Evolutionary conservation across 164 flowering plant genomes (phyloP), one percentile per base, ranked within the genome.

Genomic region (Magnolia kwangsiensis): DNA sequence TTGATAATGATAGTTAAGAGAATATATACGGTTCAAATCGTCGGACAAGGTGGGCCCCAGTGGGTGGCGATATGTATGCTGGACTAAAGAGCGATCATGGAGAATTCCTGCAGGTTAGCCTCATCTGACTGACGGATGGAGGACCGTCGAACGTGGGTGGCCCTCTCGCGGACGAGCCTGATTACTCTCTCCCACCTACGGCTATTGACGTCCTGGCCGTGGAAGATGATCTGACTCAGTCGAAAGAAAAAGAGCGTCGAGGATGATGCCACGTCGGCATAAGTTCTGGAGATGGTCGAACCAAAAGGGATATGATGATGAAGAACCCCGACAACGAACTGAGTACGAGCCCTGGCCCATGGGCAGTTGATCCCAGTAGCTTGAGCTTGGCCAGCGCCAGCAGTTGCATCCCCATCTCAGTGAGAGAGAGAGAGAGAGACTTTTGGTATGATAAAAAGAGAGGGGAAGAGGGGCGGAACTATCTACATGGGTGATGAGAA

Each of bases 181-280:
- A 75, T 14, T 6, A 72, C 75, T 71, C 81, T 79, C 61, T 31
- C 78, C 81, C 78, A 79, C 67, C 78, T 75, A n/a, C n/a, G 74
- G 8, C 74, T 45, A 63, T 65, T 67, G 45, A 3, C 45, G 45
- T 37, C 45, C 45, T 37, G 45, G 45, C 45, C 45, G 7, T 77
- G 72, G 64, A 77, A 77, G 29, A 77, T 14, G 2, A 67, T 73
- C 75, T 51, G 75, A 50, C 72, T 14, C 2, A 77, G 55, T 29
- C 67, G 71, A 37, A 72, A 77, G 7, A 67, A 19, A 72, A 72
- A 72, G 49, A 77, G 67, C 3, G 49, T 29, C 1, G 76, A 73
- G 23, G 79, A 63, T 7, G 72, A 49, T 0, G 37, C 65, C 11
- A 59, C 16, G 3, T 65, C 72, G 5, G 72, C 37, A 21, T 37